A percentile compares a stretch with the other conserved stretches of the same genome.
These are phyloP conservation scores for Uncinocarpus reesii DNA, from an alignment of 2,329 filamentous ascomycete genomes.

Conservation along the genomic window DNA sequence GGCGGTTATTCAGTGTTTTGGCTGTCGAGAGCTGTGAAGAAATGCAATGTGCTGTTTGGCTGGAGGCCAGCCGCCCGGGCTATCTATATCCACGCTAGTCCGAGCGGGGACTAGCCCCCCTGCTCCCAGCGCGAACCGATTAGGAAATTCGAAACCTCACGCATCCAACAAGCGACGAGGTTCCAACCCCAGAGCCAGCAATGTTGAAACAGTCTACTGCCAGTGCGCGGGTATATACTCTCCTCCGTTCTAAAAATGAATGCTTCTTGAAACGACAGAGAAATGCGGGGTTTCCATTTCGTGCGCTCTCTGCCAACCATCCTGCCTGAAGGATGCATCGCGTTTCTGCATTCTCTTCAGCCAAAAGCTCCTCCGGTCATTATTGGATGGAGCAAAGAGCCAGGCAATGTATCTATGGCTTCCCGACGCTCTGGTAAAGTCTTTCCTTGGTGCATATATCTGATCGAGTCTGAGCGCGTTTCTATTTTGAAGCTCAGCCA, in stretches of 20 bases:
- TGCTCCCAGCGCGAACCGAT: background rate
- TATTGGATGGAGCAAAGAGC: background rate
- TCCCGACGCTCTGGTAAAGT: background rate
- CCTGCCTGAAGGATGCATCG: background rate
- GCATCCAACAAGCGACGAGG: background rate
- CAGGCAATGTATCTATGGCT: background rate
- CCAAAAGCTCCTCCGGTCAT: background rate
- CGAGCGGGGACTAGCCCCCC: background rate
- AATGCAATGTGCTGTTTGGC: slow-evolving; percentile 2
- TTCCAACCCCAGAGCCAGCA: background rate
- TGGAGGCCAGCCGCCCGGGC: background rate
- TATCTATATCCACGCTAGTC: slow-evolving; percentile 9
- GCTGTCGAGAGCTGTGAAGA: background rate
- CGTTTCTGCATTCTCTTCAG: background rate
- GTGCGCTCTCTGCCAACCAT: slow-evolving; percentile 6
- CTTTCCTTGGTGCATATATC: background rate
- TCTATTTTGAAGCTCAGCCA: background rate
- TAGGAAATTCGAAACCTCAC: slow-evolving; percentile 12
- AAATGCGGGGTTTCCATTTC: background rate
- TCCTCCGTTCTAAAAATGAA: background rate
- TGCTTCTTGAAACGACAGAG: slow-evolving; percentile 1
- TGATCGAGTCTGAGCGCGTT: background rate
- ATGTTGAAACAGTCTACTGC: background rate
- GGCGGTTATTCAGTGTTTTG: slow-evolving; percentile 6
- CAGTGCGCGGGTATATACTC: background rate